A percentile compares a stretch with the other conserved stretches of the same genome.
Evolutionary conservation across 2,329 filamentous ascomycete genomes (phyloP).

Genomic region (Colletotrichum cuscutae): DNA sequence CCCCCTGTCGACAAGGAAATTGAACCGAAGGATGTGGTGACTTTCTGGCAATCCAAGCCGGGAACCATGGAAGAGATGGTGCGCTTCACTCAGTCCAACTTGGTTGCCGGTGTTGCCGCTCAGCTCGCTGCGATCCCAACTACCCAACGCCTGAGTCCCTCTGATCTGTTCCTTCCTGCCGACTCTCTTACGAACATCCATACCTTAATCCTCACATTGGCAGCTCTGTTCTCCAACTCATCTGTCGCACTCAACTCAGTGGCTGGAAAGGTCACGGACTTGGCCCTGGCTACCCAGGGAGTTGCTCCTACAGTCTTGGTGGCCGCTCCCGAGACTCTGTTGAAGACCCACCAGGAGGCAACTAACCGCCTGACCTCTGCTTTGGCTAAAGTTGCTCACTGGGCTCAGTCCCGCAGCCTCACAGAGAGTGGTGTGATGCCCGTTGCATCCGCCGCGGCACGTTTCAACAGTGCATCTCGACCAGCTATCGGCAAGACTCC

Average conservation of each 20-base stretch:
- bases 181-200: slow-evolving; percentile 84
- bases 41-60: slow-evolving; percentile 72
- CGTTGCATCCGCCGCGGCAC: slow-evolving; percentile 68
- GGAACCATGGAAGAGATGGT: slow-evolving; percentile 74
- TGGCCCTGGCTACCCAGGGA: slow-evolving; percentile 77
- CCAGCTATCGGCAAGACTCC: slow-evolving; percentile 69
- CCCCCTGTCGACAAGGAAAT: slow-evolving; percentile 68
- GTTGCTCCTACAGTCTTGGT: slow-evolving; percentile 86
- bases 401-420: slow-evolving; percentile 76
- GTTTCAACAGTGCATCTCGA: slow-evolving; percentile 54
- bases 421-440: slow-evolving; percentile 80
- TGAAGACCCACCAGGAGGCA: slow-evolving; percentile 73
- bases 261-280: slow-evolving; percentile 76
- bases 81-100: slow-evolving; percentile 82
- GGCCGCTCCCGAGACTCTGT: slow-evolving; percentile 78
- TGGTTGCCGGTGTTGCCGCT: slow-evolving; percentile 87
- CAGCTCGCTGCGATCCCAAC: slow-evolving; percentile 81
- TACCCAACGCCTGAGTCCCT: slow-evolving; percentile 75
- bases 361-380: slow-evolving; percentile 68
- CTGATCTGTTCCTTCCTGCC: slow-evolving; percentile 86
- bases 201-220: slow-evolving; percentile 81
- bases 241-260: slow-evolving; percentile 92
- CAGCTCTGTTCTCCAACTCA: slow-evolving; percentile 84
- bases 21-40: slow-evolving; percentile 66
- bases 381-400: slow-evolving; percentile 75